Evolutionary conservation across 1,284 basidiomycete species (phyloP).

Genomic region (Apiotrichum sp.): DNA sequence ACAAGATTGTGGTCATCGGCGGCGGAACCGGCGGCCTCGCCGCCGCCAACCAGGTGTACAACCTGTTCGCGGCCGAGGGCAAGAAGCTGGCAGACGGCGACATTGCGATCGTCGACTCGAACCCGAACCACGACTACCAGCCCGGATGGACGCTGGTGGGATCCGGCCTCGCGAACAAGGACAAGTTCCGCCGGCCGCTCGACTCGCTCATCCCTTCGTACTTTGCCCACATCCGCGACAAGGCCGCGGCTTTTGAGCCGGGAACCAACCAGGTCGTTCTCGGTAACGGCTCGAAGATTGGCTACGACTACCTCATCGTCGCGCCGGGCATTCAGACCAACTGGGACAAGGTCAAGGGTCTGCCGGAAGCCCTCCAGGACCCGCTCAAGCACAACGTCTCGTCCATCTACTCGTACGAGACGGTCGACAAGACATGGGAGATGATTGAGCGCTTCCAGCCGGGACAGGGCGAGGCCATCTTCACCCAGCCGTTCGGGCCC

Average conservation of each 20-base stretch:
- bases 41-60: conserved; percentile 75
- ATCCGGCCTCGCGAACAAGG: conserved; percentile 62
- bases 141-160: conserved; percentile 92
- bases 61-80: conserved; percentile 64
- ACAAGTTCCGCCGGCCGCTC: conserved; percentile 66
- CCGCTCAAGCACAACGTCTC: conserved; percentile 69
- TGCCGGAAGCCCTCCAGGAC: conserved; percentile 70
- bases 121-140: conserved; percentile 49
- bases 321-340: conserved; percentile 80
- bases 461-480: conserved; percentile 69
- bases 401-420: conserved; percentile 85
- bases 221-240: conserved; percentile 66
- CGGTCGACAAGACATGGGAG: conserved; percentile 79
- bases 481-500: conserved; percentile 91
- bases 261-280: conserved; percentile 63
- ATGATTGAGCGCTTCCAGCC: conserved; percentile 67
- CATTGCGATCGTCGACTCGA: conserved; percentile 70
- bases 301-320: conserved; percentile 83
- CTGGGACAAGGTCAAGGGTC: conserved; percentile 69
- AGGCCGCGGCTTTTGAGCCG: conserved; percentile 71
- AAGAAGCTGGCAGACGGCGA: conserved; percentile 65
- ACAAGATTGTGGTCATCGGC: conserved; percentile 50
- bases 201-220: conserved; percentile 64
- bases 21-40: conserved; percentile 65
- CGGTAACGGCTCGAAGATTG: conserved; percentile 64